These are phyloP conservation scores for Ichthyophthirius multifiliis DNA, from an alignment of 169 alveolate species.

Conservation along the genomic window DNA sequence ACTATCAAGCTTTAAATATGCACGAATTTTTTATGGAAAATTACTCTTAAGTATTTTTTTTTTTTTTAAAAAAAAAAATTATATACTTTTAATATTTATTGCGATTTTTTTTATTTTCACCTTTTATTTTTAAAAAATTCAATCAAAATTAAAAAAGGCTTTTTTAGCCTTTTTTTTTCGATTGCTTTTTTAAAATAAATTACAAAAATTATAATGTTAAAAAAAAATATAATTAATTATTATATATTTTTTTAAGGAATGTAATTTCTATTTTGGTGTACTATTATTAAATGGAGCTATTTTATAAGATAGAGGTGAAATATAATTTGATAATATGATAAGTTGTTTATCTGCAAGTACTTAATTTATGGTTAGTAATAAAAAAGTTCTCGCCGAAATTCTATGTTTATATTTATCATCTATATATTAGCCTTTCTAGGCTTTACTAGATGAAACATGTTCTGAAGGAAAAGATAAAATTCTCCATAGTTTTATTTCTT, in stretches of 20 bases:
- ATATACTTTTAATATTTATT: no score
- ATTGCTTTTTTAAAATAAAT: no score
- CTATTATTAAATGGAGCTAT: not conserved
- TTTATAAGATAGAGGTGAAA: not conserved
- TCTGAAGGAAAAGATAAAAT: not conserved
- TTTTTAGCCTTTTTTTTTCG: not conserved
- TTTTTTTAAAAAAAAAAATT: no score
- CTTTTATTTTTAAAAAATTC: no score
- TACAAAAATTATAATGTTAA: not conserved
- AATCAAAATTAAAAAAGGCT: not conserved
- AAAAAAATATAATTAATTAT: not conserved
- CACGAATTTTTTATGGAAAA: not conserved
- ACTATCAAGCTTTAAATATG: slow-evolving; percentile 18
- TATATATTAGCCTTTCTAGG: not conserved
- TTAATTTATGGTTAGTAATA: not conserved
- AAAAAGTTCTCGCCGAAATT: slow-evolving; percentile 8
- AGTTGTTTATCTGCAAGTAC: not conserved
- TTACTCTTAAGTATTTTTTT: not conserved
- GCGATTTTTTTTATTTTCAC: no score
- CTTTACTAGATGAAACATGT: not conserved
- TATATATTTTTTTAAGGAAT: not conserved
- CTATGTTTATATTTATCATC: not conserved
- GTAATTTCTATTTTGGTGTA: not conserved
- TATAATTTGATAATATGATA: not conserved
- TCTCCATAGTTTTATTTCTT: not conserved